Base-by-base conservation (phyloP, 768 basidiomycete species). In the Boletus vermiculosoides region DNA sequence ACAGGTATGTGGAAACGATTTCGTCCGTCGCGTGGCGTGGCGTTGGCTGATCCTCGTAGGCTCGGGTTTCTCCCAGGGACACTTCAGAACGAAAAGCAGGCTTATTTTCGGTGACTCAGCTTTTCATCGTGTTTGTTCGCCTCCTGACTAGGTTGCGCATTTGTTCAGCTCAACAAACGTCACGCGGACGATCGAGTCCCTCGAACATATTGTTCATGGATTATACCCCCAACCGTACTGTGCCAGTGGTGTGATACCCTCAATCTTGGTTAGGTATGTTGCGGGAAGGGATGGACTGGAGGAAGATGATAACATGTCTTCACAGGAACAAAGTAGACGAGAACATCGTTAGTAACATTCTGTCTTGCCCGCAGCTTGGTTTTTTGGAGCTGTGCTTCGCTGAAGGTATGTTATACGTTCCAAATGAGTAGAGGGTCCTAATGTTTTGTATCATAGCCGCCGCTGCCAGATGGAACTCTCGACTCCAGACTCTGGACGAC, bases 141-240 rank as follows among this genome's bases (percentile, higher is more conserved):
- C 30, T 42, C 11, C 25, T 56, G 46, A 52, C 30, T 9, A 4
- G 13, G 34, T 39, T 28, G 15, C 18, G 8, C 40, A 25, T 54
- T 53, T 34, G 28, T 54, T 10, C 49, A 85, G 86, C 46, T 87
- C 83, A 16, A 93, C 91, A 2, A 87, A 89, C 64, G 83, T 93
- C 69, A 82, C 89, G 0, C 78, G 91, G 34, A 92, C 90, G 6
- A 83, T 86, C 16, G 88, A 92, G 62, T 85, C 85, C 0, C 71
- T 91, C 18, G 85, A 88, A 61, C 84, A 92, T 60, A 76, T 92
- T 36, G 75, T 88, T n/a, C 78, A 84, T 49, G 90, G 90, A 1
- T 68, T 93, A 46, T 92, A 90, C 63, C 87, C 87, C 2, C 71
- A 73, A 8, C 59, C 71, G 5, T 82, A 82, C 64, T 83, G 80